Evolutionary conservation across 73 alveolate species (phyloP).

Genomic region (Paraurostyla sp.): DNA sequence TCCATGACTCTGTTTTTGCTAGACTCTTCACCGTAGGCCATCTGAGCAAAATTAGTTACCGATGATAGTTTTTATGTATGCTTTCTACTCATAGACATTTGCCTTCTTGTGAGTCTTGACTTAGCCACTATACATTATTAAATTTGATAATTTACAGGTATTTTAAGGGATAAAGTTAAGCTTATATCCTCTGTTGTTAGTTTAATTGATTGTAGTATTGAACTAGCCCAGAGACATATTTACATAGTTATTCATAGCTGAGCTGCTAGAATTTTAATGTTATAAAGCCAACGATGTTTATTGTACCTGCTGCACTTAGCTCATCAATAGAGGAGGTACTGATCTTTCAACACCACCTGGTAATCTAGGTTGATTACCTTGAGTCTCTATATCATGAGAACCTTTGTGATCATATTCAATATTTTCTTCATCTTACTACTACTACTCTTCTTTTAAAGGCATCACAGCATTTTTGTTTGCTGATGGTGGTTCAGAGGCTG

Average conservation of each 20-base stretch:
- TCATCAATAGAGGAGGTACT: conserved; percentile 41
- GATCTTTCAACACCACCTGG: background rate
- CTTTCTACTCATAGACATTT: conserved; percentile 57
- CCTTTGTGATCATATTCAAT: conserved; percentile 50
- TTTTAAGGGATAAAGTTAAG: conserved; percentile 44
- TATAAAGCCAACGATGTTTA: background rate
- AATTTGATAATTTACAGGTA: conserved; percentile 3
- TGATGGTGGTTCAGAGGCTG: conserved; percentile 62
- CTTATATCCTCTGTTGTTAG: background rate
- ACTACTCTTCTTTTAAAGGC: conserved; percentile 36
- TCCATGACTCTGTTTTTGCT: background rate
- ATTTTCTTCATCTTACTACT: conserved; percentile 26
- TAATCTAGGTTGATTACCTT: background rate
- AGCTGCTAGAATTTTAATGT: background rate
- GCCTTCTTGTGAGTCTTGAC: conserved; percentile 64
- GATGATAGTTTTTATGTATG: conserved; percentile 25
- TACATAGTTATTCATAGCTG: conserved; percentile 42
- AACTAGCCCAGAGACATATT: conserved; percentile 51
- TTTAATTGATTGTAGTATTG: conserved; percentile 35
- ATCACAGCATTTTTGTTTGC: conserved; percentile 52
- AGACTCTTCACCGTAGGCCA: conserved; percentile 35
- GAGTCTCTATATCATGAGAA: background rate
- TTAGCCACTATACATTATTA: conserved; percentile 49
- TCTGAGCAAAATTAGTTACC: conserved; percentile 1
- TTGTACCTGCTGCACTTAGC: conserved; percentile 12